phyloP scores from a whole-genome alignment of 768 basidiomycete species.

The Pleurotus ostreatus region DNA sequence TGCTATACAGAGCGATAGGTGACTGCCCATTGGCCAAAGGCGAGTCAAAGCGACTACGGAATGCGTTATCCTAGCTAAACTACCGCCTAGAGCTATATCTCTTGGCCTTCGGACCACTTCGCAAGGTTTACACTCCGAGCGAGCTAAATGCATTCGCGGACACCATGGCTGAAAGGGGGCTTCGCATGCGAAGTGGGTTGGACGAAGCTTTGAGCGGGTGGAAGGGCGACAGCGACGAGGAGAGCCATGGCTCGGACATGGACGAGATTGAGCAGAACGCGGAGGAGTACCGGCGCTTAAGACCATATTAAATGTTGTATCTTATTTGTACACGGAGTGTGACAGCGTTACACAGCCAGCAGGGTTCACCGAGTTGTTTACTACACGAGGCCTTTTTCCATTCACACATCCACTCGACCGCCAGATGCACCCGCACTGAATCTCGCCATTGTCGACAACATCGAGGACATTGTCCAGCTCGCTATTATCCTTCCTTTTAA shows the following conservation, averaged over 20 bases:
- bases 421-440: conserved; percentile 8
- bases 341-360: conserved; percentile 1
- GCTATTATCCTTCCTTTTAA: conserved; percentile 3
- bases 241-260: conserved; percentile 19
- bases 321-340: conserved; percentile 20
- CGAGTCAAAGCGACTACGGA: conserved; percentile 18
- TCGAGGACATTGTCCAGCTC: conserved; percentile 6
- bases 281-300: conserved; percentile 52
- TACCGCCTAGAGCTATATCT: conserved; percentile 62
- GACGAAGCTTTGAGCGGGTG: conserved; percentile 52
- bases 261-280: conserved; percentile 63
- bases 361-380: conserved; percentile 13
- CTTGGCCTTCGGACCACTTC: conserved; percentile 69
- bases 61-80: no score
- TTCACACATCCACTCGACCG: background rate
- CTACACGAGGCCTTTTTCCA: conserved; percentile 24
- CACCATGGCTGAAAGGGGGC: conserved; percentile 71
- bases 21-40: conserved; percentile 80
- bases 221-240: conserved; percentile 21
- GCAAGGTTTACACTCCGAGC: conserved; percentile 51
- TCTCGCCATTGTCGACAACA: background rate
- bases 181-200: conserved; percentile 59
- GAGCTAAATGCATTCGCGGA: conserved; percentile 65
- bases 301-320: conserved; percentile 49
- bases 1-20: conserved; percentile 69